phyloP scores from a whole-genome alignment of 257 asterid species.

The Mentha longifolia region DNA sequence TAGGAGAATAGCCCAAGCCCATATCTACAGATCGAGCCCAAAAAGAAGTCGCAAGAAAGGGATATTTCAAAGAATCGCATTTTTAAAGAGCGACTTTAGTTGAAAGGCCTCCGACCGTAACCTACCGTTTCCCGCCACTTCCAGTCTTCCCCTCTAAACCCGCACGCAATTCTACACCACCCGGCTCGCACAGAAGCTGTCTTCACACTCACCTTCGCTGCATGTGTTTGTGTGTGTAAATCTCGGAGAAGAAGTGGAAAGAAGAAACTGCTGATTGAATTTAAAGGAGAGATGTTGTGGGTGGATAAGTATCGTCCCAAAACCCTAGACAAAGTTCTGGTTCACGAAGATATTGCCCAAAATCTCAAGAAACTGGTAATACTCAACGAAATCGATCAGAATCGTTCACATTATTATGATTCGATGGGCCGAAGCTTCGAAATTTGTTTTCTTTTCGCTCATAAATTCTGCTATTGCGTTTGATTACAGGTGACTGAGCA shows the following conservation, averaged over 20 bases:
- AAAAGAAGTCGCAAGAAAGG: neutral
- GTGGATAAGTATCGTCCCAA: conserved; percentile 95
- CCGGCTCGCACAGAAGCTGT: neutral
- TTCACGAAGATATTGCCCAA: conserved; percentile 84
- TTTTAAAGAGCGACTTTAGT: conserved; percentile 17
- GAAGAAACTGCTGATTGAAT: conserved; percentile 4
- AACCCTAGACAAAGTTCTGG: conserved; percentile 82
- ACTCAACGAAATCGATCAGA: neutral
- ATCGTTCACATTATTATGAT: neutral
- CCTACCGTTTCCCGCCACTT: conserved; percentile 57
- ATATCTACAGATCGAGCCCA: too few species aligned
- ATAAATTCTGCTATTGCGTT: conserved; percentile 4
- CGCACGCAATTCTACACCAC: neutral
- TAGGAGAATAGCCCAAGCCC: too few species aligned
- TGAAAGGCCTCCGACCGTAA: neutral
- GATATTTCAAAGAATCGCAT: neutral
- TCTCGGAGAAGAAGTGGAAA: conserved; percentile 2
- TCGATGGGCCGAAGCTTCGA: conserved; percentile 9
- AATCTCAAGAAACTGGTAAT: conserved; percentile 89
- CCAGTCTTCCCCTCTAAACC: conserved; percentile 10
- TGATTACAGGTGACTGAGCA: conserved; percentile 75
- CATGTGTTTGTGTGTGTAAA: conserved; percentile 11
- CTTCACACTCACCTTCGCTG: conserved; percentile 17
- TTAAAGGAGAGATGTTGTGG: conserved; percentile 76
- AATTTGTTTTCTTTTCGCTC: neutral